Evolutionary conservation across 306 rosid species (phyloP), one percentile per base, ranked within the genome.

Genomic region (Citrullus amarus): DNA sequence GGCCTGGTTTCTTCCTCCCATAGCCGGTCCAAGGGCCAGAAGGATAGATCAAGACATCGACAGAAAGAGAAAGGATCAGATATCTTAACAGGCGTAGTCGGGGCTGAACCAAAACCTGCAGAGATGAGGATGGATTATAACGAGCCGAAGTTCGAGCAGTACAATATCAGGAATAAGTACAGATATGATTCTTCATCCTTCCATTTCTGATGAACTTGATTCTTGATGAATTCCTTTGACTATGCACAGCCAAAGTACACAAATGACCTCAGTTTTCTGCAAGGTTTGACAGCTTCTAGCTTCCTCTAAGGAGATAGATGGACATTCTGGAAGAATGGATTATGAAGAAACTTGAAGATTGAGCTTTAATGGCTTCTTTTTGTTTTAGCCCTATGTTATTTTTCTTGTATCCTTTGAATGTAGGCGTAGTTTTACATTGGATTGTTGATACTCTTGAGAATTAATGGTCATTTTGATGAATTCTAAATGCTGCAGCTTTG

Each of bases 271-370:
- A 41, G 75, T 43, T 68, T 68, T 68, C 55, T 41, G 75, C 54
- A 20, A 68, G 36, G 34, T 20, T 68, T 66, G 28, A 66, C 28
- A 66, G 7, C 50, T 66, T 66, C 28, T 41, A 68, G 44, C 53
- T 39, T 63, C 75, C 75, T 39, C 54, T 0, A n/a, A 68, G 74
- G 12, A 41, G 53, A 43, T 70, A 25, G 25, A 70, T 46, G 53
- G 32, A 70, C 76, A 68, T 46, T 70, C 28, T 68, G 44, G 18
- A 70, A 43, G 57, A 70, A 44, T 76, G 83, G 17, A 56, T 80
- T 82, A 83, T 62, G 84, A 71, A 80, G 30, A 72, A 81, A 78
- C 82, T 86, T 78, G 82, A 80, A 74, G 59, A 79, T 83, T 76
- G 59, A 68, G 34, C 75, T 67, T 67, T 41, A 43, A 20, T 67